Evolutionary conservation across 805 yeast species (phyloP).

Genomic region (Kodamaea jinghongensis): DNA sequence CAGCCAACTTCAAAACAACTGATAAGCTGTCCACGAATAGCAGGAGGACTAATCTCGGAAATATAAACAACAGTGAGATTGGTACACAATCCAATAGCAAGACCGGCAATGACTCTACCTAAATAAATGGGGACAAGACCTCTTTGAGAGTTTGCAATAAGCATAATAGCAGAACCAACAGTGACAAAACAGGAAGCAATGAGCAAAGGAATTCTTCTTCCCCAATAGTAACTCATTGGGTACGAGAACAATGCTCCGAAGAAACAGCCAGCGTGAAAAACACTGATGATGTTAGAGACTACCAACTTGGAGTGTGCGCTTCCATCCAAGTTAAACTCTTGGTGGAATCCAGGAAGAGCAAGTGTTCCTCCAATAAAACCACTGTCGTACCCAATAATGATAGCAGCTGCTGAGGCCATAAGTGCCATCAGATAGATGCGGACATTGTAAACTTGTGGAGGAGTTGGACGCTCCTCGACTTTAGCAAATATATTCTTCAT

Average conservation of each 20-base stretch:
- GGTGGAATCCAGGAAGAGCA: constrained; percentile 28
- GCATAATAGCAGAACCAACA: constrained; percentile 36
- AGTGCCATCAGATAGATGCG: constrained; percentile 34
- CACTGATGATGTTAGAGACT: constrained; percentile 35
- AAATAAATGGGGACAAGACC: constrained; percentile 38
- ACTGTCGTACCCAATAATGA: constrained; percentile 41
- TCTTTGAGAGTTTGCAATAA: constrained; percentile 23
- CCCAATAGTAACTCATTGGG: constrained; percentile 34
- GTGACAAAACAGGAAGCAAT: constrained; percentile 32
- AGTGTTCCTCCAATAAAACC: constrained; percentile 43
- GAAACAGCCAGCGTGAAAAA: constrained; percentile 40
- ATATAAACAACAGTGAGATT: constrained; percentile 37
- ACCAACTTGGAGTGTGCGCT: constrained; percentile 19
- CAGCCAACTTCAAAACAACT: constrained; percentile 36
- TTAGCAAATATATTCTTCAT: constrained; percentile 24
- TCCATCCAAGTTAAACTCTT: constrained; percentile 31
- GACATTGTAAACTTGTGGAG: constrained; percentile 35
- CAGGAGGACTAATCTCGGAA: constrained; percentile 36
- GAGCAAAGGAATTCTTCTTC: constrained; percentile 30
- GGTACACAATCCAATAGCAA: constrained; percentile 35
- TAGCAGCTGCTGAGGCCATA: constrained; percentile 38
- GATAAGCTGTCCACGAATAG: constrained; percentile 32
- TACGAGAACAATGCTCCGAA: constrained; percentile 39
- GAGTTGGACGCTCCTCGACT: constrained; percentile 39
- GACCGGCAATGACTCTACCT: constrained; percentile 36